Evolutionary conservation across 176 grass and related monocot species (phyloP), one percentile per base, ranked within the genome.

Genomic region (Poa annua): DNA sequence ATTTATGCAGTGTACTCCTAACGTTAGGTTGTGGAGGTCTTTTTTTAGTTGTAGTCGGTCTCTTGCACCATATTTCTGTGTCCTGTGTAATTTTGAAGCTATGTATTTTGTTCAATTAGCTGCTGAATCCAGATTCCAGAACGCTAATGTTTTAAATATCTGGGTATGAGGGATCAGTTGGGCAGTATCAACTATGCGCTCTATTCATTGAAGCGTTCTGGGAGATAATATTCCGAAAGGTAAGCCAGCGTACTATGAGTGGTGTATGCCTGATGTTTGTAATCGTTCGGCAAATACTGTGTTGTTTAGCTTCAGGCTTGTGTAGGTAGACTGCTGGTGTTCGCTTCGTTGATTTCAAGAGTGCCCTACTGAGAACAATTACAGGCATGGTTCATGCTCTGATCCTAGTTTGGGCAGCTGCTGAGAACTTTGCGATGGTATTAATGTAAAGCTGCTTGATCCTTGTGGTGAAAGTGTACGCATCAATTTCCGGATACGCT

Each of bases 11-110:
- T 70, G 14, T 85, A 25, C 19, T 41, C 71, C 8, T 76, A 50
- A 74, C 66, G 36, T 47, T 79, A 80, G 76, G 69, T 50, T 85
- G 12, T 80, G 29, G 13, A 75, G 71, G 39, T 38, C 25, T 55
- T 39, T 20, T 20, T 67, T 74, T 79, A 39, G 48, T 19, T 51
- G 66, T 35, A 34, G 16, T 16, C 9, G 66, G 14, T 22, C 25
- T 14, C 11, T 10, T 5, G 0, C 35, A 66, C 47, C 11, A 49
- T 74, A 24, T 54, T 21, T 36, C 11, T 2, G 7, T 19, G 32
- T 5, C 13, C 11, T 55, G 45, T 73, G 25, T 62, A 21, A 71
- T 38, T 38, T 78, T 56, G 16, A 82, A 66, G 66, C 3, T 22
- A 44, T 51, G 38, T 39, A 11, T 75, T 33, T 44, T 14, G 25